Evolutionary conservation across 805 yeast species (phyloP).

Genomic region (Jamesozyma lodderae): DNA sequence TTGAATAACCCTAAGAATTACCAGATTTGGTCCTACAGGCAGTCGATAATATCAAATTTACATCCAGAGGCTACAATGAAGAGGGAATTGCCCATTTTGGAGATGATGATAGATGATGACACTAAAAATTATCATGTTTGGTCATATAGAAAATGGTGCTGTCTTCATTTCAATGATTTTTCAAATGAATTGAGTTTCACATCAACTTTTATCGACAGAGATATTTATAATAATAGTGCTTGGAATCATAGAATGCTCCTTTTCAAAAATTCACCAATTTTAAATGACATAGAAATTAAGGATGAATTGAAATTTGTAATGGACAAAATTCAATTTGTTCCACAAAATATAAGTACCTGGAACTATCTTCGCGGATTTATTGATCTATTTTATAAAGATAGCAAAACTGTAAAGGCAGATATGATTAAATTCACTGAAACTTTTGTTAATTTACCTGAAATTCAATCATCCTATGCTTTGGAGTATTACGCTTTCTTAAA

Average conservation of each 20-base stretch:
- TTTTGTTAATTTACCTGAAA: slow-evolving; percentile 31
- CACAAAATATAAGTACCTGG: slow-evolving; percentile 84
- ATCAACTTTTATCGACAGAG: slow-evolving; percentile 41
- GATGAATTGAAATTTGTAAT: slow-evolving; percentile 49
- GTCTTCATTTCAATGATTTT: slow-evolving; percentile 44
- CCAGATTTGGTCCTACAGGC: slow-evolving; percentile 95
- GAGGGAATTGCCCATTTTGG: slow-evolving; percentile 58
- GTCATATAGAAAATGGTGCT: slow-evolving; percentile 85
- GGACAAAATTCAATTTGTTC: slow-evolving; percentile 45
- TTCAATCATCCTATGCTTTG: slow-evolving; percentile 51
- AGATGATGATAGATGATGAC: slow-evolving; percentile 66
- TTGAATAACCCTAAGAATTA: slow-evolving; percentile 78
- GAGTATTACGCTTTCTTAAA: slow-evolving; percentile 52
- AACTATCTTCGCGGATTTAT: slow-evolving; percentile 59
- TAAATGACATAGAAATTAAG: slow-evolving; percentile 15
- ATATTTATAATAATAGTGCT: slow-evolving; percentile 82
- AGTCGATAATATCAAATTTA: slow-evolving; percentile 41
- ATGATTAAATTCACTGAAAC: slow-evolving; percentile 39
- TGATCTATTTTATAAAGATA: slow-evolving; percentile 25
- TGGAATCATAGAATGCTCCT: slow-evolving; percentile 82
- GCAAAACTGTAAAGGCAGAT: slow-evolving; percentile 24
- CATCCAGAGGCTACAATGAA: slow-evolving; percentile 26
- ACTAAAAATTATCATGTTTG: slow-evolving; percentile 93
- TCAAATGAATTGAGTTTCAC: slow-evolving; percentile 45
- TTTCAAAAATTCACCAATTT: slow-evolving; percentile 16